Conservation (phyloP, 2,329 filamentous ascomycete species). For the Talaromyces pinophilus region DNA sequence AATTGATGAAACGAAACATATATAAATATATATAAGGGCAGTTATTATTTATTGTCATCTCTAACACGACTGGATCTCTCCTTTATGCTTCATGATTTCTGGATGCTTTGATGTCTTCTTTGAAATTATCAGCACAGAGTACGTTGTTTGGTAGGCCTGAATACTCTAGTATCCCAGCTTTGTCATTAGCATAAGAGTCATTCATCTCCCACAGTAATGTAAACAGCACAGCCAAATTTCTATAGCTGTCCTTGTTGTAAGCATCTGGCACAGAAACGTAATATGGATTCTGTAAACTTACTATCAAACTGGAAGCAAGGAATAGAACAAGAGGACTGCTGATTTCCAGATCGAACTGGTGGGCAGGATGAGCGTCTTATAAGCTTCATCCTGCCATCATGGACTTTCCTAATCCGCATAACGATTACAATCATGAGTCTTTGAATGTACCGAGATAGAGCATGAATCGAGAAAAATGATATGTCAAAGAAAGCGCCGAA, state of each 20-base stretch:
- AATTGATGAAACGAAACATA: no score
- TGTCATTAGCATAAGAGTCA: background rate
- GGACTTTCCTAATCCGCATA: background rate
- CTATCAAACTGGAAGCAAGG: background rate
- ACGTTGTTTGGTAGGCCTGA: slow-evolving; percentile 1
- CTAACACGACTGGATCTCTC: background rate
- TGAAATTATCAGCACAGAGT: slow-evolving; percentile 11
- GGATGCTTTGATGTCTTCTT: slow-evolving; percentile 17
- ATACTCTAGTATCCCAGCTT: slow-evolving; percentile 1
- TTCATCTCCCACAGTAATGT: background rate
- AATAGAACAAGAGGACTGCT: background rate
- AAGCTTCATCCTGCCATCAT: background rate
- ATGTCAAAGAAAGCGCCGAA: background rate
- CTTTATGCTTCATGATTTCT: slow-evolving; percentile 15
- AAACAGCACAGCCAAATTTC: background rate
- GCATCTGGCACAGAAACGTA: background rate
- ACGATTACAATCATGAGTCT: no score
- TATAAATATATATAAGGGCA: slow-evolving; percentile 10
- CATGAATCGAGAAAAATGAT: background rate
- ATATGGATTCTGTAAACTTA: background rate
- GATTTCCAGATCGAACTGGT: background rate
- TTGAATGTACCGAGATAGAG: no score
- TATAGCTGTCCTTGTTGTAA: background rate
- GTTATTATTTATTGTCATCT: slow-evolving; percentile 18
- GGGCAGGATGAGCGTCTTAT: background rate